Evolutionary conservation across 2,329 filamentous ascomycete genomes (phyloP), one percentile per base, ranked within the genome.

Genomic region (Sporothrix humicola): DNA sequence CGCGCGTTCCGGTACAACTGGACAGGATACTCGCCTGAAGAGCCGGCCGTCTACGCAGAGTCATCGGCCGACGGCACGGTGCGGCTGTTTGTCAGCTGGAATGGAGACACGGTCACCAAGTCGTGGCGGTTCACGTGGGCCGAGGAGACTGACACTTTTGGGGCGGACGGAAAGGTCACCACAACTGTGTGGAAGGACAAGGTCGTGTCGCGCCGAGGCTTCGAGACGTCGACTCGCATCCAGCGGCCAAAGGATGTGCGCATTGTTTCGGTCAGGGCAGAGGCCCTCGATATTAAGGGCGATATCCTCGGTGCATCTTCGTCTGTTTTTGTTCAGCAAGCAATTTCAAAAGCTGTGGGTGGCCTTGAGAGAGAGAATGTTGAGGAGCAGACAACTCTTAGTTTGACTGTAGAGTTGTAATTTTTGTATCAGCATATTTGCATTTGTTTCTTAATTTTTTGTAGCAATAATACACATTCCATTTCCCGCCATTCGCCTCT

Each of bases 1-100:
- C 84, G 88, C 46, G 84, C 84, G 2, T 86, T 86, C 79, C 87
- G 87, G 77, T 85, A 82, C 75, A 81, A 84, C 72, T 91, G 88
- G 87, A 82, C 82, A 1, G 85, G 83, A 0, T 76, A 80, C 46
- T 84, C 85, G 5, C 81, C 79, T n/a, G 84, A 82, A 20, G 82
- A 79, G 46, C 80, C 80, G 2, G 77, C 78, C 8, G 76, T 80
- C 50, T 75, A 78, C 3, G 79, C 79, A 0, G 75, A 78, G 75
- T 77, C 9, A 75, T 78, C 4, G 5, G 74, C 76, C 1, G 72
- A 61, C 8, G 76, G 75, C 1, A 76, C 74, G 0, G 44, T 73
- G 1, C 61, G 69, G 12, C 76, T 84, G 4, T 83, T 82, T 66
- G 82, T 82, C 1, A 83, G 82, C 75, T 85, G 84, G 84, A 85